Evolutionary conservation across 495 filamentous ascomycete genomes (phyloP), one percentile per base, ranked within the genome.

Genomic region (Platismatia glauca): DNA sequence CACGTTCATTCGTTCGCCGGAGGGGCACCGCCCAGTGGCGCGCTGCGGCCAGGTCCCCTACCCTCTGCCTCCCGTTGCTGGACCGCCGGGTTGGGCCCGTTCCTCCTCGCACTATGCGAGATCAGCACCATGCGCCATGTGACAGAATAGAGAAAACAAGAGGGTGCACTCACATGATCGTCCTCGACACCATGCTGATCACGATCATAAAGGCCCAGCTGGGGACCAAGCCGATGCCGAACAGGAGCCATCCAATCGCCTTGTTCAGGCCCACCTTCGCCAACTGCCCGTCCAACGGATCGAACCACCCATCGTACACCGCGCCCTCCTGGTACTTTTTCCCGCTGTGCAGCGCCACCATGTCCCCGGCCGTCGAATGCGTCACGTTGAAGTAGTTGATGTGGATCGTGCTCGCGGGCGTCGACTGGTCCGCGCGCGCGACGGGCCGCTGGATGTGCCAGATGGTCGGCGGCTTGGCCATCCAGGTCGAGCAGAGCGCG

Each of bases 401-500:
- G 68, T 81, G 79, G 60, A 90, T 78, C 60, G 75, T 72, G 48
- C 76, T 78, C 11, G 73, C 66, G 7, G 74, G 69, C 27, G 71
- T 74, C 56, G 72, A 72, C 60, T 76, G 72, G 48, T 74, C 77
- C 18, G 66, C 60, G 43, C 69, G 71, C 24, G 86, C 81, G 69
- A 88, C 77, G 16, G 88, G 84, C 59, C 95, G 73, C 66, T 88
- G 78, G 67, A 90, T 82, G 72, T 91, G 80, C 83, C 85, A 91
- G 63, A 94, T 73, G 31, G 79, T 75, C 22, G 90, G 89, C 31
- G 87, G 78, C 58, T 81, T 84, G 58, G 87, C 83, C 55, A 84
- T 84, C 92, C 90, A 95, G 58, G 78, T 74, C 69, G 90, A 85
- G 82, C 92, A 97, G 38, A 97, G 86, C 39, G 94, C 79, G 48